Base-by-base conservation (phyloP, 305 asterid species). In the Euphrasia arctica region DNA sequence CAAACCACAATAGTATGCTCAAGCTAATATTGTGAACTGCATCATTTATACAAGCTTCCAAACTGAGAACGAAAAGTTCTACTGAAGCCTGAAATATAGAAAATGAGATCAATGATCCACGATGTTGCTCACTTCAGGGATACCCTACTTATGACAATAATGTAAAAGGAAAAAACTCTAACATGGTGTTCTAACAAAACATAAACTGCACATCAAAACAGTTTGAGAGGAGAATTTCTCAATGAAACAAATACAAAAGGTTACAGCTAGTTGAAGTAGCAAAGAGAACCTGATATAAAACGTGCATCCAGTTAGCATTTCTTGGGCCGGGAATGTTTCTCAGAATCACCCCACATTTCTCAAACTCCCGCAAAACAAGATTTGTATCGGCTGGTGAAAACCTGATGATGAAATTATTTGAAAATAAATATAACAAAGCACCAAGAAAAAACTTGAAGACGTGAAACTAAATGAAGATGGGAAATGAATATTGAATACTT, bases 241-340 rank as follows among this genome's bases (percentile, higher is more conserved):
- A 13, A 34, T 4, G 48, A 69, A 36, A 62, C 4, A 36, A 36
- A 50, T 2, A 54, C 9, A 32, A n/a, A 32, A 58, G 58, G 22
- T 18, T 18, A 18, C 11, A 58, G 49, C 66, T 57, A 22, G 65
- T 58, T 10, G 63, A 25, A 70, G 65, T 34, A 64, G 68, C 67
- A 48, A 65, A 18, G 4, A 3, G 42, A 62, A 94, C 99, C 99
- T 90, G 95, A 70, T 94, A 94, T 15, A 94, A 75, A 73, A 94
- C 84, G 75, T 94, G 95, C 95, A 90, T 94, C 99, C 99, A 94
- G 69, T 94, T 94, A 70, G 99, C 91, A 62, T 82, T 83, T 82
- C 97, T 83, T 62, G 96, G 95, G 52, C 99, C 99, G 64, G 97
- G 93, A 79, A 94, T 78, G 68, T 94, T 97, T 66, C 83, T 90